Conservation (phyloP, 495 filamentous ascomycete species). For the Daldinia decipiens region DNA sequence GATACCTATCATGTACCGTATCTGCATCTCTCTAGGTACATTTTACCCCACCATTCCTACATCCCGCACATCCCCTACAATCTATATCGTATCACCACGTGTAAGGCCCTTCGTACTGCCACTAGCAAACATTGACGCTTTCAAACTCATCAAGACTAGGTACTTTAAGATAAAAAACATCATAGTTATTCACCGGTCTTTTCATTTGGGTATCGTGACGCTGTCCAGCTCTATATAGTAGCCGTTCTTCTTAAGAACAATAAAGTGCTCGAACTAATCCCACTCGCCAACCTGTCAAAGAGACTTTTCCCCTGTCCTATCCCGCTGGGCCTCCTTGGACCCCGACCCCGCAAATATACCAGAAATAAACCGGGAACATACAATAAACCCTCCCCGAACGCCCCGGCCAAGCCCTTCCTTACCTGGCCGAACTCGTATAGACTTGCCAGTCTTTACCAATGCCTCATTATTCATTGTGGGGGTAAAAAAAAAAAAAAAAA, state of each 20-base stretch:
- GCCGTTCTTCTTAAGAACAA: conserved; percentile 17
- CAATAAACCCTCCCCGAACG: conserved; percentile 19
- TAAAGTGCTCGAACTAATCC: conserved; percentile 1
- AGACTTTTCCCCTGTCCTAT: conserved; percentile 22
- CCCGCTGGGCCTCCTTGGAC: not conserved
- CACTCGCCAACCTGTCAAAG: not conserved
- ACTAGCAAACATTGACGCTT: too few species aligned
- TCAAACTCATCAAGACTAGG: too few species aligned
- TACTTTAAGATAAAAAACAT: conserved; percentile 1
- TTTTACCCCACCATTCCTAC: conserved; percentile 20
- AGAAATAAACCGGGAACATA: conserved; percentile 1
- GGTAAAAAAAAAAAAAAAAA: conserved; percentile 4
- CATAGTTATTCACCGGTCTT: conserved; percentile 26
- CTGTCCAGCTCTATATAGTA: conserved; percentile 42
- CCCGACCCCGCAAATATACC: conserved; percentile 9
- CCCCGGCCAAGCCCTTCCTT: conserved; percentile 17
- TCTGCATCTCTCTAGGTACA: not conserved
- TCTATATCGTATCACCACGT: too few species aligned
- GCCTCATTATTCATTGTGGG: conserved; percentile 19
- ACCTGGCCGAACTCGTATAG: not conserved
- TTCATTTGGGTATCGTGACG: conserved; percentile 39
- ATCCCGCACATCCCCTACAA: not conserved
- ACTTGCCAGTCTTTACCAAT: conserved; percentile 1
- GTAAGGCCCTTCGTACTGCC: too few species aligned
- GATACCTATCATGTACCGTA: conserved; percentile 25